Conservation (phyloP, 495 filamentous ascomycete genomes). For the Cercophora samala region DNA sequence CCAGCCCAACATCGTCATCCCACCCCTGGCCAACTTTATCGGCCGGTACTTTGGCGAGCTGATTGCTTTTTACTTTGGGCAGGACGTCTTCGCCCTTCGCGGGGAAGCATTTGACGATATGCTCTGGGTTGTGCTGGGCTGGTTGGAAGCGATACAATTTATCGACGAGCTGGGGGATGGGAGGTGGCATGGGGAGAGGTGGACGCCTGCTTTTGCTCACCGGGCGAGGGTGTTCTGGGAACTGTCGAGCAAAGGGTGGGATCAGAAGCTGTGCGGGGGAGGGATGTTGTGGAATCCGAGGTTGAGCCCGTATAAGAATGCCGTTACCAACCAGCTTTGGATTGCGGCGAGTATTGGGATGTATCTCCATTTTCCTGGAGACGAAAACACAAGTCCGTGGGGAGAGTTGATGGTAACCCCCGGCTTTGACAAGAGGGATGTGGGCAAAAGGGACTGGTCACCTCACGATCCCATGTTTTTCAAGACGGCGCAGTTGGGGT, state of each 20-base stretch:
- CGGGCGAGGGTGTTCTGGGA: conserved; percentile 88
- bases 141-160: conserved; percentile 81
- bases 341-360: conserved; percentile 81
- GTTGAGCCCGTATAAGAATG: conserved; percentile 87
- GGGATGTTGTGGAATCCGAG: conserved; percentile 93
- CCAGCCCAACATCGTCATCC: conserved; percentile 33
- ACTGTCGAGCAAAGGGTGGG: conserved; percentile 75
- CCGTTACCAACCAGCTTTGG: conserved; percentile 92
- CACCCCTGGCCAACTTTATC: conserved; percentile 66
- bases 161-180: conserved; percentile 53
- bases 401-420: neutral
- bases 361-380: conserved; percentile 89
- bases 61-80: conserved; percentile 77
- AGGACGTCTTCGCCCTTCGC: conserved; percentile 72
- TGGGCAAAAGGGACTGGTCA: conserved; percentile 16
- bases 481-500: conserved; percentile 67
- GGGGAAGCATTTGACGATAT: conserved; percentile 92
- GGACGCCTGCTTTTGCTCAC: conserved; percentile 76
- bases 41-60: conserved; percentile 78
- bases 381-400: conserved; percentile 65
- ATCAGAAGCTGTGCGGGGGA: conserved; percentile 74
- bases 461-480: conserved; percentile 66
- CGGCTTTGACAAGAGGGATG: neutral
- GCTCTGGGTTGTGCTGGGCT: conserved; percentile 92
- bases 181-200: conserved; percentile 72